Conservation (phyloP, 805 yeast genomes). For the Priceomyces haplophilus region DNA sequence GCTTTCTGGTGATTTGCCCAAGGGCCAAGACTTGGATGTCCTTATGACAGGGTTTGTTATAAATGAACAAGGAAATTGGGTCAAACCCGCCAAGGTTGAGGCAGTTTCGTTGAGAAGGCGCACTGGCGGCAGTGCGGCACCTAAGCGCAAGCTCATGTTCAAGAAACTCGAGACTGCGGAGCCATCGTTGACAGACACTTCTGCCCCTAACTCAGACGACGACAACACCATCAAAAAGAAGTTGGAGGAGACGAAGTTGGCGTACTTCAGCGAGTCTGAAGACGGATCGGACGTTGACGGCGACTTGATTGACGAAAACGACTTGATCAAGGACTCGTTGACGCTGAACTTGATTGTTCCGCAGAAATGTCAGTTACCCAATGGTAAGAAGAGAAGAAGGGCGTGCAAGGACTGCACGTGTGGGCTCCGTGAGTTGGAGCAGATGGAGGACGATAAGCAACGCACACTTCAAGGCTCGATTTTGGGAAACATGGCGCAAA, state of each 20-base stretch:
- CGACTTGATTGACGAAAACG: constrained; percentile 34
- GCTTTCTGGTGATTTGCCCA: constrained; percentile 53
- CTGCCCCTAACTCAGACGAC: constrained; percentile 39
- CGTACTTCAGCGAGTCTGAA: constrained; percentile 51
- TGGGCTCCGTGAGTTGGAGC: constrained; percentile 89
- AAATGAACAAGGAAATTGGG: constrained; percentile 47
- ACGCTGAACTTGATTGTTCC: constrained; percentile 50
- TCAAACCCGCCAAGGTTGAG: constrained; percentile 44
- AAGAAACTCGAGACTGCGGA: constrained; percentile 13
- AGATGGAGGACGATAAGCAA: constrained; percentile 49
- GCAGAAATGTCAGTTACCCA: constrained; percentile 50
- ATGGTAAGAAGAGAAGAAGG: constrained; percentile 67
- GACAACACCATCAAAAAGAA: constrained; percentile 43
- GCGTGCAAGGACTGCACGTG: constrained; percentile 99
- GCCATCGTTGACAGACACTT: constrained; percentile 42
- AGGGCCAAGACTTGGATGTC: constrained; percentile 55
- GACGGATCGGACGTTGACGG: constrained; percentile 46
- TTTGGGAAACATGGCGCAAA: constrained; percentile 46
- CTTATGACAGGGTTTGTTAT: constrained; percentile 64
- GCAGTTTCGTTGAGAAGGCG: constrained; percentile 29
- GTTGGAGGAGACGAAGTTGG: constrained; percentile 46
- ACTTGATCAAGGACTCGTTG: constrained; percentile 31
- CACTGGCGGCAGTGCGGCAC: constrained; percentile 3
- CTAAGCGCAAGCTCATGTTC: constrained; percentile 16
- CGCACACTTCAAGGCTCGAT: constrained; percentile 43